phyloP scores from a whole-genome alignment of 306 rosid genomes.

The Lathyrus aphaca region DNA sequence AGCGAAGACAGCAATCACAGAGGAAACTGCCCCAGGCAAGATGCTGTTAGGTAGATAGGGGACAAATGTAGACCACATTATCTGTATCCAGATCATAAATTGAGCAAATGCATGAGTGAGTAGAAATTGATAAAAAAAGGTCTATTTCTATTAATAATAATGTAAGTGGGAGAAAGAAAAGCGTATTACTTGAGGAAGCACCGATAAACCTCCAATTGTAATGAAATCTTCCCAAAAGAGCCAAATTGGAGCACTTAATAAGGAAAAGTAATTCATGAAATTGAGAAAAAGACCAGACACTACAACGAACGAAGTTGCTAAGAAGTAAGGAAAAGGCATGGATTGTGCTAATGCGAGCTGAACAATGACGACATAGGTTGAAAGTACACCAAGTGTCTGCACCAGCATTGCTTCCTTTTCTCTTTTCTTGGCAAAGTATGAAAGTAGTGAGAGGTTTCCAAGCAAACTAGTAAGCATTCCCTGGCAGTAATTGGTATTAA shows the following conservation, averaged over 20 bases:
- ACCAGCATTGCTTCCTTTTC: constrained; percentile 83
- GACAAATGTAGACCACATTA: constrained; percentile 99
- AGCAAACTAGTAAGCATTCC: constrained; percentile 86
- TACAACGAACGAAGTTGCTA: constrained; percentile 63
- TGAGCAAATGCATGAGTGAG: constrained; percentile 1
- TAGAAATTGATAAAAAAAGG: constrained; percentile 12
- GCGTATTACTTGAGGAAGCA: constrained; percentile 73
- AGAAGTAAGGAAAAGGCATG: constrained; percentile 78
- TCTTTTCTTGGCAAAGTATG: constrained; percentile 88
- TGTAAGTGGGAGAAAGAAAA: constrained; percentile 30
- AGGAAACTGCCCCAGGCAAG: constrained; percentile 73
- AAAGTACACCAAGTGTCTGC: constrained; percentile 75
- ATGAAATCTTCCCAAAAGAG: constrained; percentile 83
- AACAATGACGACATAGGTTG: constrained; percentile 63
- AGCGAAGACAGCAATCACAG: constrained; percentile 57
- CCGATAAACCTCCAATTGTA: constrained; percentile 83
- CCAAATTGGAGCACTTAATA: constrained; percentile 70
- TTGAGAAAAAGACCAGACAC: constrained; percentile 73
- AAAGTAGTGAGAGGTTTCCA: constrained; percentile 82
- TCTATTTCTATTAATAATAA: constrained; percentile 12
- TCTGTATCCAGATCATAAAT: constrained; percentile 52
- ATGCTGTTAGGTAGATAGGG: constrained; percentile 82
- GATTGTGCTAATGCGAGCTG: constrained; percentile 84
- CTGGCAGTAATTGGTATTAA: constrained; percentile 21
- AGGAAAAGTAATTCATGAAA: constrained; percentile 69